Base-by-base conservation (phyloP, 2,329 filamentous ascomycete genomes). In the Lasiodiplodia sp. region DNA sequence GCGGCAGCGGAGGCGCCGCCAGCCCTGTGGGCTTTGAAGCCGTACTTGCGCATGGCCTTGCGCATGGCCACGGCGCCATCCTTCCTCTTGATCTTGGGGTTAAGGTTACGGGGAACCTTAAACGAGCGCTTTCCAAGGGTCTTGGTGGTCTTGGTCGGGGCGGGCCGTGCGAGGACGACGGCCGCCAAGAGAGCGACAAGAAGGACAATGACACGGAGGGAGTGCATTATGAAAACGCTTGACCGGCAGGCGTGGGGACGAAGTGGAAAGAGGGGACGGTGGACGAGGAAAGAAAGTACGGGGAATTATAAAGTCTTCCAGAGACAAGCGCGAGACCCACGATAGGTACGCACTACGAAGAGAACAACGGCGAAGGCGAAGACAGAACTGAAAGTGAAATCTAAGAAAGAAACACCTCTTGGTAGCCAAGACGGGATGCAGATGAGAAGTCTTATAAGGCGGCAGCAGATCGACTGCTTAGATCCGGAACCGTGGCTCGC, bases 1-100 rank as follows among this genome's bases (percentile, higher is more conserved):
- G 82, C 63, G 83, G 74, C 64, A 34, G 31, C 31, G 8, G 31
- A 34, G 86, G 76, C 40, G 8, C 76, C 40, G 8, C 79, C 80
- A 2, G 81, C 73, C 2, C 57, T 51, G 16, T 52, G 44, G 71
- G 84, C 80, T 12, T 68, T 49, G 79, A 90, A 73, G 70, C 87
- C 85, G 78, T 86, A 93, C 78, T 94, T 94, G 73, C 84, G 80
- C 77, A 91, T 90, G 18, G 90, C 87, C 79, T 88, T 91, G 63
- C 86, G 79, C 72, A 94, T 83, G 63, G 90, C 89, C 68, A 81
- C 76, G 7, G 85, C 82, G n/a, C 90, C 89, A 80, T 91, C 84
- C 70, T 77, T 79, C 23, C 84, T 79, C 64, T 75, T 76, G 25
- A 83, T 81, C 68, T 82, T 82, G n/a, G 80, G 80, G 72, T 88